Evolutionary conservation across 2,329 filamentous ascomycete species (phyloP), one percentile per base, ranked within the genome.

Genomic region (Scedosporium minutisporum): DNA sequence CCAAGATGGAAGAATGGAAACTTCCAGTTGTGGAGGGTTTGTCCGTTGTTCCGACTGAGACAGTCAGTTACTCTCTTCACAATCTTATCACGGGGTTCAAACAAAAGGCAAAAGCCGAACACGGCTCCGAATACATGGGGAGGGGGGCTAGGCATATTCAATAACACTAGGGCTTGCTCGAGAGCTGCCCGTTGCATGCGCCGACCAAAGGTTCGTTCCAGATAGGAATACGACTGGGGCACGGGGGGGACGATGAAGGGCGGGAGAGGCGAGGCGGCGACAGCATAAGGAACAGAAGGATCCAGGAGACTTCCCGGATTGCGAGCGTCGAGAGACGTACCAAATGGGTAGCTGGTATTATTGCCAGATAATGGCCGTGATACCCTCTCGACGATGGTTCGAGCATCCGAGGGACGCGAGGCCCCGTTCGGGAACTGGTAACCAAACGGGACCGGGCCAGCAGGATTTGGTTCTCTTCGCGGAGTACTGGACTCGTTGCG

Each of bases 61-160:
- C 70, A 68, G 10, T 66, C 65, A 16, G 63, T 71, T 14, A 80
- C 70, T 14, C 78, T 76, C 18, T 71, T 65, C 29, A 80, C 65
- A 62, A 86, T 84, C 44, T 72, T 67, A 4, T 82, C 79, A 4
- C 73, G 73, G 1, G 76, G 73, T 68, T 86, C 80, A 65, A 87
- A 87, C 27, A 86, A 79, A 18, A 88, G 75, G n/a, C 85, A 86
- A 63, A 91, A 88, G 42, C 85, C 87, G 71, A 92, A 93, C 1
- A 86, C 79, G 41, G 80, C 79, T n/a, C 77, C 74, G 62, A 86
- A 77, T 1, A 72, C 72, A 2, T 76, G 71, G 1, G 79, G 77
- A 0, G 81, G 77, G 58, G 83, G 79, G 65, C 78, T 74, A 2
- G 74, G 69, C 70, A 78, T 77, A 14, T 71, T 75, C 2, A 90